A percentile compares a stretch with the other conserved stretches of the same genome.
Conservation (phyloP, 192 early-diverging fungal genomes). For the Coemansia sp. region DNA sequence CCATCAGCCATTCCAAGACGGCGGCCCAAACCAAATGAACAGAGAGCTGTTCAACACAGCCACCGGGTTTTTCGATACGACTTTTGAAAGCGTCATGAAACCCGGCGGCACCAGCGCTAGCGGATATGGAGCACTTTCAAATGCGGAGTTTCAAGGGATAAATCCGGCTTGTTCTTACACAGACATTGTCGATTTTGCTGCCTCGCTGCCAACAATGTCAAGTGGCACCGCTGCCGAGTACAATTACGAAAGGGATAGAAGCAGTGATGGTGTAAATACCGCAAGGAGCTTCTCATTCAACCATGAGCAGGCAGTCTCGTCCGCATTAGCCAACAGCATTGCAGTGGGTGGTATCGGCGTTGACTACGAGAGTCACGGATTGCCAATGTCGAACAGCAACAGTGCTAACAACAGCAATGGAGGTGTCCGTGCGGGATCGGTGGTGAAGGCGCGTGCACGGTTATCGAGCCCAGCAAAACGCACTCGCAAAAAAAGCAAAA, state of each 20-base stretch:
- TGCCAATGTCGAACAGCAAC: background rate
- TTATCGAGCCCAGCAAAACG: constrained; percentile 41
- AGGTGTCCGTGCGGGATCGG: constrained; percentile 7
- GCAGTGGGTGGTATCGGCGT: background rate
- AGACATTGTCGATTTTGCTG: constrained; percentile 19
- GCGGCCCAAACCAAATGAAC: background rate
- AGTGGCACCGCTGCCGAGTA: background rate
- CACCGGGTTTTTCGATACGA: constrained; percentile 13
- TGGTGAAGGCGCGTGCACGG: constrained; percentile 22
- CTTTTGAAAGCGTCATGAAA: constrained; percentile 15
- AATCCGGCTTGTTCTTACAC: constrained; percentile 6
- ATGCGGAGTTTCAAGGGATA: constrained; percentile 1
- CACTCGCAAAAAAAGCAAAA: constrained; percentile 64
- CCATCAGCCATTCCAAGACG: background rate
- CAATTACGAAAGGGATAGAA: background rate
- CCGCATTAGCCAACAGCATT: constrained; percentile 1
- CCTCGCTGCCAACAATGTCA: background rate
- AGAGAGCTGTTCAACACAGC: constrained; percentile 9
- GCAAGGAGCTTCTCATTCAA: background rate
- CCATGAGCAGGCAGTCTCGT: background rate
- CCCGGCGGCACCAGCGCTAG: background rate
- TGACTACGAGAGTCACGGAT: background rate
- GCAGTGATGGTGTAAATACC: background rate
- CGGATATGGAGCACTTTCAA: constrained; percentile 2
- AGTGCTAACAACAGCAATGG: background rate